Base-by-base conservation (phyloP, 1,284 basidiomycete genomes). In the Taiwanofungus camphoratus region DNA sequence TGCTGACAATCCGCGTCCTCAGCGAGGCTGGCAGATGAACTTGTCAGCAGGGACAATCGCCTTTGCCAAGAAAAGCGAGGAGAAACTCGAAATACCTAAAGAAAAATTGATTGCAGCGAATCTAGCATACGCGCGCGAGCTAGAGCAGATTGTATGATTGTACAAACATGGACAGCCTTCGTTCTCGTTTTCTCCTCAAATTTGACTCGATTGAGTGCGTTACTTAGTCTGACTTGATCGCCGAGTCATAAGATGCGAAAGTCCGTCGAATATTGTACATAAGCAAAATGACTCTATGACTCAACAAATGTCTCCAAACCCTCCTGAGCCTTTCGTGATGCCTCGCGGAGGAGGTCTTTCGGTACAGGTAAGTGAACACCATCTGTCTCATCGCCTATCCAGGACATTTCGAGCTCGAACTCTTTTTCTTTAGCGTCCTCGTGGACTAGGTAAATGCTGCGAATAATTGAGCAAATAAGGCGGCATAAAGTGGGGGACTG, bases 361-460 rank as follows among this genome's bases (percentile, higher is more conserved):
- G 95, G 95, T 42, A 99, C 91, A 11, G 81, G 74, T 23, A 78
- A 70, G 64, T 98, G 93, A 41, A 84, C 67, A 36, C 81, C 82
- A 21, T 85, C 82, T 18, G 88, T 90, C 67, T 96, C 92, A 21
- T 82, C 76, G 22, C 92, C 82, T 48, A 98, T 82, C 96, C 96
- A 99, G 29, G 93, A 91, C 75, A 99, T 79, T 66, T 99, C 96
- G 19, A 99, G 77, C 64, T 99, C 96, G 56, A 99, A 99, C 42
- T 93, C 88, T 62, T 96, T 96, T 69, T 99, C 95, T 65, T 98
- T 97, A 45, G 89, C 75, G 56, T 99, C 96, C 52, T 99, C 95
- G 61, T 99, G 96, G 12, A 96, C 93, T 44, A 94, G 80, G 68
- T 98, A 93, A 62, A 99, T 95, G 62, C 94, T 98, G 59, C n/a